These are phyloP conservation scores for Hygrophorus russula DNA, from an alignment of 768 basidiomycete genomes.

Conservation along the genomic window DNA sequence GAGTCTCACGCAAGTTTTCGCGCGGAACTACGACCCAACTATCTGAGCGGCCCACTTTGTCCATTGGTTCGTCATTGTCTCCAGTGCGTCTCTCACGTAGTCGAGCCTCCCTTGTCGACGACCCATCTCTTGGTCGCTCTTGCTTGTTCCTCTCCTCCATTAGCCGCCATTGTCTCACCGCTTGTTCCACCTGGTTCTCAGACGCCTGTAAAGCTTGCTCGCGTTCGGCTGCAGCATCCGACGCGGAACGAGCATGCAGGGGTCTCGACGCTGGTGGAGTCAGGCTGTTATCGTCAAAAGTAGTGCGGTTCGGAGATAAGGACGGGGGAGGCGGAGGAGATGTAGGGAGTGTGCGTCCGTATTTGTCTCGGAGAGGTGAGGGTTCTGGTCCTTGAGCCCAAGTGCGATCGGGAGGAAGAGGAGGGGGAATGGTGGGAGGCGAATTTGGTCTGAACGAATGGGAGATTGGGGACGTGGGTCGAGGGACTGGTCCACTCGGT, in stretches of 20 bases:
- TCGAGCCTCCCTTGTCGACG: slow-evolving; percentile 9
- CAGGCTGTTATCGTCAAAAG: slow-evolving; percentile 30
- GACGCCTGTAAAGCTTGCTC: slow-evolving; percentile 28
- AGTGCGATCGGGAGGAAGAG: slow-evolving; percentile 14
- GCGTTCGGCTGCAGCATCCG: slow-evolving; percentile 41
- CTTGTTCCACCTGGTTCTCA: slow-evolving; percentile 25
- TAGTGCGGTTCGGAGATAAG: slow-evolving; percentile 31
- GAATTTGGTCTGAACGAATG: slow-evolving; percentile 22
- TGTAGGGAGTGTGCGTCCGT: slow-evolving; percentile 15
- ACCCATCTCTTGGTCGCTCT: slow-evolving; percentile 4
- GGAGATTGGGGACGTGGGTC: slow-evolving; percentile 8
- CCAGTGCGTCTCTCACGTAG: slow-evolving; percentile 14
- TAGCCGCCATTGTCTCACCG: slow-evolving; percentile 19
- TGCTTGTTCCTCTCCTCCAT: background rate
- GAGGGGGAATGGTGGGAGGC: slow-evolving; percentile 11
- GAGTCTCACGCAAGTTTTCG: slow-evolving; percentile 8
- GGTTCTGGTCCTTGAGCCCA: slow-evolving; percentile 9
- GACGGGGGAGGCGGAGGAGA: slow-evolving; percentile 30
- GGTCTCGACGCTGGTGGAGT: slow-evolving; percentile 19
- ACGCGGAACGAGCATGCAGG: slow-evolving; percentile 33
- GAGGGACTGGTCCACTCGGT: slow-evolving; percentile 17
- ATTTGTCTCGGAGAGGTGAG: slow-evolving; percentile 19
- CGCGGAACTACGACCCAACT: slow-evolving; percentile 20
- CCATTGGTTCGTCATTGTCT: slow-evolving; percentile 16
- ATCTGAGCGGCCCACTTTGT: slow-evolving; percentile 10